Evolutionary conservation across 2,329 filamentous ascomycete genomes (phyloP), one percentile per base, ranked within the genome.

Genomic region (Sarocladiaceae sp.): DNA sequence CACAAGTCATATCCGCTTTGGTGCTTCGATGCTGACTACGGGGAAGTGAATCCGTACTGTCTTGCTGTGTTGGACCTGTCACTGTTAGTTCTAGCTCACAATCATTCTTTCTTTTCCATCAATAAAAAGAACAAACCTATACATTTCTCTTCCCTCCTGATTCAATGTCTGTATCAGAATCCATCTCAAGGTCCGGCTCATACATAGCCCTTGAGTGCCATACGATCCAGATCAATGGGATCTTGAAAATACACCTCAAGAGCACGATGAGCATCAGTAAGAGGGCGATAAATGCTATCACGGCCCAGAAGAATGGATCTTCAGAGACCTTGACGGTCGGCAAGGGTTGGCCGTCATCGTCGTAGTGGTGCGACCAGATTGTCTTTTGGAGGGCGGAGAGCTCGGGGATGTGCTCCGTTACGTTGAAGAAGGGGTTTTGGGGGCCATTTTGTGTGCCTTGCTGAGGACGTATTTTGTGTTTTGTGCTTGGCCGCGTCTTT

Each of bases 321-420:
- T 26, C 25, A 10, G 25, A 6, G 12, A 46, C 22, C 11, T 8
- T 46, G 11, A 46, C 40, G 10, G 6, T 6, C 5, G 15, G 22
- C 12, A 12, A 29, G 3, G 40, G 22, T 25, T 46, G 22, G 18
- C 40, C 40, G n/a, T 28, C 17, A 25, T 5, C 40, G 40, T 46
- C 20, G 40, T 46, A 46, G 40, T 46, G 40, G 25, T 46, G 22
- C 4, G 40, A 46, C 40, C 40, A 46, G 11, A 46, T 46, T 5
- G 40, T 46, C 4, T 12, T n/a, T n/a, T n/a, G 23, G n/a, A 46
- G 40, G 6, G 6, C 15, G 11, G 11, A 5, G 40, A 46, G 12
- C 6, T 18, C 22, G 23, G 25, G 25, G 40, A 46, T n/a, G 40
- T 26, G 22, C 22, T 26, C 25, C 23, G 40, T 26, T 10, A 15